These are phyloP conservation scores for bread wheat (Triticum aestivum) DNA, from an alignment of 176 grass and related monocot genomes.

Conservation along the genomic window IWGSC_CS_RefSeq_v2.1 NC_057798.1:374777335-374777834, in stretches of 20 bases:
- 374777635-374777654: background rate
- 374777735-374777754: background rate
- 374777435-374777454: conserved; percentile 45
- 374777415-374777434: conserved; percentile 39
- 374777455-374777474: conserved; percentile 42
- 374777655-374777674: background rate
- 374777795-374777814: conserved; percentile 93
- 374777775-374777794: conserved; percentile 85
- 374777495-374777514: background rate
- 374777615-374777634: background rate
- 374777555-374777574: conserved; percentile 74
- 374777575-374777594: conserved; percentile 73
- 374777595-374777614: conserved; percentile 82
- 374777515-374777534: conserved; percentile 23
- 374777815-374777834: conserved; percentile 61
- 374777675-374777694: background rate
- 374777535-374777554: conserved; percentile 67
- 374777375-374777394: conserved; percentile 35
- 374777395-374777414: conserved; percentile 49
- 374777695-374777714: background rate
- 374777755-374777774: conserved; percentile 90
- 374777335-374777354: background rate
- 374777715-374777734: background rate
- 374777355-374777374: conserved; percentile 1
- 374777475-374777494: background rate